phyloP scores from a whole-genome alignment of 441 rosid genomes.

The Gossypium schwendimanii region DNA sequence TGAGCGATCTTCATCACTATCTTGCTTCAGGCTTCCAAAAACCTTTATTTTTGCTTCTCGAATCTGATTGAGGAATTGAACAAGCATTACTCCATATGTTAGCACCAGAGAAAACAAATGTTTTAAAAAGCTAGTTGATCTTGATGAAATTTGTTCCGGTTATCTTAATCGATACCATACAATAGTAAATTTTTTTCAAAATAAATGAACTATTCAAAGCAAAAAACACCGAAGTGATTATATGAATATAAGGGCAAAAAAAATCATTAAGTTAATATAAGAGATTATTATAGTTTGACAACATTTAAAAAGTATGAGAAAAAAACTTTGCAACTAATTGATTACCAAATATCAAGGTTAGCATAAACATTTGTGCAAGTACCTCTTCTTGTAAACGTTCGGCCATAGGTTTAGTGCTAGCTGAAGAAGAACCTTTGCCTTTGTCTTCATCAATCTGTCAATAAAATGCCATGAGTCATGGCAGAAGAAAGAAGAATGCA shows the following conservation, averaged over 20 bases:
- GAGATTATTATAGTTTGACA: neutral
- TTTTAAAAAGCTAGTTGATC: neutral
- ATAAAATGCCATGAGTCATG: conserved; percentile 10
- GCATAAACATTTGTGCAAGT: conserved; percentile 6
- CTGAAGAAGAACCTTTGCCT: conserved; percentile 52
- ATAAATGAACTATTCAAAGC: neutral
- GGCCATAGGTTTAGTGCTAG: conserved; percentile 45
- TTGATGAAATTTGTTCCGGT: neutral
- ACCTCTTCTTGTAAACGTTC: conserved; percentile 90
- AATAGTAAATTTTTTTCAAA: neutral
- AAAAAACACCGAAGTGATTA: neutral
- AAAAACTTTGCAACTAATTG: neutral
- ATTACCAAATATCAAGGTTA: neutral
- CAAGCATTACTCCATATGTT: conserved; percentile 14
- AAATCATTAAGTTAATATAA: neutral
- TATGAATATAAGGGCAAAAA: neutral
- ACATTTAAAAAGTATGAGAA: neutral
- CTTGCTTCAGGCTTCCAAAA: conserved; percentile 68
- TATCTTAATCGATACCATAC: neutral
- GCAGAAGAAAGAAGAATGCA: neutral
- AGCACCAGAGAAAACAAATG: conserved; percentile 18
- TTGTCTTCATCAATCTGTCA: conserved; percentile 73
- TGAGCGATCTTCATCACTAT: conserved; percentile 60
- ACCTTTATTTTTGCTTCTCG: conserved; percentile 80
- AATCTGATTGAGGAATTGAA: conserved; percentile 41